Conservation (phyloP, 768 basidiomycete genomes). For the Boletus vermiculosoides region DNA sequence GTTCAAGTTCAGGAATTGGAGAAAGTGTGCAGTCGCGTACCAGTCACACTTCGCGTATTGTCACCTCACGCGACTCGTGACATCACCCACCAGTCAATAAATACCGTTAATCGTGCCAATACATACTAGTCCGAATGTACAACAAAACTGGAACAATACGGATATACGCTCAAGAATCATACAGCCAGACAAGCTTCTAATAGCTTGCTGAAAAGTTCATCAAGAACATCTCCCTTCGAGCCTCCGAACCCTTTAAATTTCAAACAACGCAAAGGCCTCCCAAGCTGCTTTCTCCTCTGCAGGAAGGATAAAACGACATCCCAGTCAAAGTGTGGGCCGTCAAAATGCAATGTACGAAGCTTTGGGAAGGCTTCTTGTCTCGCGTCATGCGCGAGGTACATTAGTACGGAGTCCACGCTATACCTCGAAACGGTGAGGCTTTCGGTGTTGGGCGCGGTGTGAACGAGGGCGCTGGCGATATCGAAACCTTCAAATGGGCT, state of each 20-base stretch:
- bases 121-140: too few relatives aligned
- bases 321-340: conserved; percentile 32
- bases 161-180: not conserved
- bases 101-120: too few relatives aligned
- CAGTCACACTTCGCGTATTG: conserved; percentile 24
- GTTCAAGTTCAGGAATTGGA: not conserved
- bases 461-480: conserved; percentile 21
- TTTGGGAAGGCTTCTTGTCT: conserved; percentile 28
- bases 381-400: conserved; percentile 25
- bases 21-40: not conserved
- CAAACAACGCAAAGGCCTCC: conserved; percentile 17
- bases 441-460: conserved; percentile 26
- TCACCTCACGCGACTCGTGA: conserved; percentile 24
- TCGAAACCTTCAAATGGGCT: conserved; percentile 28
- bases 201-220: conserved; percentile 19
- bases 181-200: conserved; percentile 23
- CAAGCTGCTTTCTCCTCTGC: conserved; percentile 22
- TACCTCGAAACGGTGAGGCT: conserved; percentile 28
- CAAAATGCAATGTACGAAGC: conserved; percentile 18
- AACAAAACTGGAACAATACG: not conserved
- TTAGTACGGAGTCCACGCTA: conserved; percentile 22
- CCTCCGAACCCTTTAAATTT: conserved; percentile 25
- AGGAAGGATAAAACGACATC: conserved; percentile 27
- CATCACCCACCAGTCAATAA: not conserved
- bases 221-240: conserved; percentile 18